Base-by-base conservation (phyloP, 345 rosid genomes). In the Pugionium cornutum region DNA sequence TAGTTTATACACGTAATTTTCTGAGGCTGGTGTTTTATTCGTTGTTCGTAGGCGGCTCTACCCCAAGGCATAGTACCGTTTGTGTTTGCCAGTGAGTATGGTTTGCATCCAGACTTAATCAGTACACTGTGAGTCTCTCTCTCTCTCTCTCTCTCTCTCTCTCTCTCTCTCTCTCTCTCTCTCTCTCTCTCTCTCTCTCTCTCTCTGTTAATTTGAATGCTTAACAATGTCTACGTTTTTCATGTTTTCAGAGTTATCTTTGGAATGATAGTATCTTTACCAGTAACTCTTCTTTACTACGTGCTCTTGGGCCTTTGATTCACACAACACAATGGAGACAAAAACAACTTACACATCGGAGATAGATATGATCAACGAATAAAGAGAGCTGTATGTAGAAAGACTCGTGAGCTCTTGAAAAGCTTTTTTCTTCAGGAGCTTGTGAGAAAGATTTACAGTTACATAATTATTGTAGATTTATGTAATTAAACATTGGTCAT, bases 21-120 rank as follows among this genome's bases (percentile, higher is more conserved):
- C 37, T 8, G 43, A 25, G 39, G 36, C 56, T 4, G 6, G 33
- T 41, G 27, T 36, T 11, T 72, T 6, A 35, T 51, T 2, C 44
- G 43, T 45, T 61, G 4, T 69, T 7, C 31, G 36, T 84, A 88
- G 91, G 91, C 95, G 35, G 87, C 95, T 56, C 87, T 88, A 66
- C 89, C 95, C 3, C 95, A 85, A 80, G 95, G 89, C 33, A 84
- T 88, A 25, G 91, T 88, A 36, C 91, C 89, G 3, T 88, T 88
- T 67, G 91, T 88, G 18, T 88, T 86, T 68, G 95, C 95, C n/a
- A 81, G 85, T 62, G 91, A 88, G 68, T 86, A 88, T 52, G 82
- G 84, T 55, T 47, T 86, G 74, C 91, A 86, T 78, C 86, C 95
- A 29, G 95, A 88, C 64, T 56, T 88, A 35, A 68, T 84, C 40